Conservation (phyloP, 345 rosid species). For the Stellera chamaejasme region DNA sequence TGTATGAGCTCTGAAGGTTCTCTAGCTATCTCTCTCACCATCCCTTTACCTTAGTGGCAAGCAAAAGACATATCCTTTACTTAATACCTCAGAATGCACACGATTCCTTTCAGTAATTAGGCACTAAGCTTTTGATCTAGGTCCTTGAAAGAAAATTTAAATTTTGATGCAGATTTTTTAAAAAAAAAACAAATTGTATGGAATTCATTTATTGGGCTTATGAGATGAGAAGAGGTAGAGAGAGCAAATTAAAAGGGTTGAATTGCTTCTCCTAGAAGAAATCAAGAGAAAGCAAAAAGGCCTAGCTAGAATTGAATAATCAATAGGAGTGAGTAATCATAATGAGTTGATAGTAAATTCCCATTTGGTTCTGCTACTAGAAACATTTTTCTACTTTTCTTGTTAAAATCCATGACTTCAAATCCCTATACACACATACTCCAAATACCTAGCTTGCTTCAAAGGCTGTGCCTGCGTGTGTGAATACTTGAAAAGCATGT, state of each 20-base stretch:
- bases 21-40: conserved; percentile 9
- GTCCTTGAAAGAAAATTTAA: neutral
- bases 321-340: no score
- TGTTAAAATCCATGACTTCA: neutral
- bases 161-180: neutral
- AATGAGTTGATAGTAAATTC: neutral
- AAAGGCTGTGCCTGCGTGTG: conserved; percentile 1
- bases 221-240: no score
- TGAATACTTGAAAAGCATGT: conserved; percentile 21
- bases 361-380: conserved; percentile 4
- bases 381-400: neutral
- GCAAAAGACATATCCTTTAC: conserved; percentile 36
- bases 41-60: conserved; percentile 36
- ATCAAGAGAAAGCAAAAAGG: no score
- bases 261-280: no score
- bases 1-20: conserved; percentile 13
- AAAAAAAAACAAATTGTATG: no score
- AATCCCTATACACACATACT: neutral
- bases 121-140: no score
- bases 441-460: conserved; percentile 3
- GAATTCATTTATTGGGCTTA: no score
- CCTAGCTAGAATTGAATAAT: no score
- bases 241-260: no score
- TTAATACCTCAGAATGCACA: conserved; percentile 20
- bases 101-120: neutral